phyloP scores from a whole-genome alignment of 371 early-diverging fungal genomes.

The Massospora cicadina region DNA sequence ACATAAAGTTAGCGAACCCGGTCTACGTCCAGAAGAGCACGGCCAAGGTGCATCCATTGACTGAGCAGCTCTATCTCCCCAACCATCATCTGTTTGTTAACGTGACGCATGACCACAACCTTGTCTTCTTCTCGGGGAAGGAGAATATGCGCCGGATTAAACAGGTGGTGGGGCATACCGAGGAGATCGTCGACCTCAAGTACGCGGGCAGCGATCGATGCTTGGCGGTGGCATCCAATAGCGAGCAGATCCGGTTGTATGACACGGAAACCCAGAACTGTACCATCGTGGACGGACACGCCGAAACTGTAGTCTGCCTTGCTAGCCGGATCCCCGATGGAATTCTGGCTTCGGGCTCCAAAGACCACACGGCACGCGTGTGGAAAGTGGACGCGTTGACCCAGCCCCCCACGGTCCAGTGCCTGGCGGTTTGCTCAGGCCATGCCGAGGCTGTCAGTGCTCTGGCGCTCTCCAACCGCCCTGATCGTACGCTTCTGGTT shows the following conservation, averaged over 20 bases:
- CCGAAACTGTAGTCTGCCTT: conserved; percentile 67
- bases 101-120: conserved; percentile 78
- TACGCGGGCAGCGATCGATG: conserved; percentile 58
- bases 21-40: conserved; percentile 36
- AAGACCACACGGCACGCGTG: conserved; percentile 70
- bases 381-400: conserved; percentile 38
- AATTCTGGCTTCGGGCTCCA: conserved; percentile 66
- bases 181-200: conserved; percentile 75
- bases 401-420: conserved; percentile 27
- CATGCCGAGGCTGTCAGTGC: conserved; percentile 85
- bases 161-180: conserved; percentile 88
- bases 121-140: conserved; percentile 49
- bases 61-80: conserved; percentile 33
- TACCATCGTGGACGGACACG: conserved; percentile 74
- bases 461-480: conserved; percentile 44
- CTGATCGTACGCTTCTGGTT: conserved; percentile 38
- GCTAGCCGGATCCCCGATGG: conserved; percentile 42
- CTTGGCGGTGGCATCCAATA: conserved; percentile 81
- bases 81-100: conserved; percentile 15
- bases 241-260: conserved; percentile 74
- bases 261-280: conserved; percentile 59
- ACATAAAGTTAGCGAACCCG: conserved; percentile 36
- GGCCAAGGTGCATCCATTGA: conserved; percentile 41
- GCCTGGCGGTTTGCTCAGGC: conserved; percentile 59
- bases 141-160: conserved; percentile 33